phyloP scores from a whole-genome alignment of 176 grass and related monocot genomes.

The Oryza brachyantha region DNA sequence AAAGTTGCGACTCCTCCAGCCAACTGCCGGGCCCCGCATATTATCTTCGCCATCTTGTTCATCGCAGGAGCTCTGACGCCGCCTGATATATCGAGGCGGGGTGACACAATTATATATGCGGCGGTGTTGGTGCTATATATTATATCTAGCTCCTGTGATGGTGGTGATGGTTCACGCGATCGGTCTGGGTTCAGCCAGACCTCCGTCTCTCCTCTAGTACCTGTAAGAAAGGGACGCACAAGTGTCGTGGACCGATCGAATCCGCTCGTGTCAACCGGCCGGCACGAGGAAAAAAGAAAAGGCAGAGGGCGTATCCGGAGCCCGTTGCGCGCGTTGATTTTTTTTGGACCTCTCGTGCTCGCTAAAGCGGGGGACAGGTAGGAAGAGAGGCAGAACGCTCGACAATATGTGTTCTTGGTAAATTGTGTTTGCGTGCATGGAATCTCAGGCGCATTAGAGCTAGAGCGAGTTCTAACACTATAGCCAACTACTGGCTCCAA shows the following conservation, averaged over 20 bases:
- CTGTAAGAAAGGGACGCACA: slow-evolving; percentile 1
- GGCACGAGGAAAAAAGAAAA: not conserved
- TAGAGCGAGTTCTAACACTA: too few species aligned
- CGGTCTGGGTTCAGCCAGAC: not conserved
- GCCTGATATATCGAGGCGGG: too few species aligned
- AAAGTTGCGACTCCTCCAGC: too few species aligned
- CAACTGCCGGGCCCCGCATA: too few species aligned
- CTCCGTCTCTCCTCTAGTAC: not conserved
- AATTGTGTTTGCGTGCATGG: not conserved
- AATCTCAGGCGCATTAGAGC: not conserved
- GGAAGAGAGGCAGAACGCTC: not conserved
- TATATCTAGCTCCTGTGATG: not conserved
- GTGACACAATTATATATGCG: too few species aligned
- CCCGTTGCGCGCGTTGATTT: not conserved
- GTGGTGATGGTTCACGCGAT: not conserved
- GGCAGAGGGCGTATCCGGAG: not conserved
- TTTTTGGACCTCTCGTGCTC: not conserved
- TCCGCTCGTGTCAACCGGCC: not conserved
- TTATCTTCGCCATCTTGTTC: not conserved
- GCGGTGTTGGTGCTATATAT: not conserved
- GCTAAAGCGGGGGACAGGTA: slow-evolving; percentile 25
- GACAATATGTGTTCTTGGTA: not conserved
- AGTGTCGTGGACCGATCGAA: not conserved
- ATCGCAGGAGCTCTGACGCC: not conserved
- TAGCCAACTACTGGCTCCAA: too few species aligned